Percentiles rank a stretch among this genome's conserved stretches.
Conservation (phyloP, 768 basidiomycete species). For the Pleurotus pulmonarius region DNA sequence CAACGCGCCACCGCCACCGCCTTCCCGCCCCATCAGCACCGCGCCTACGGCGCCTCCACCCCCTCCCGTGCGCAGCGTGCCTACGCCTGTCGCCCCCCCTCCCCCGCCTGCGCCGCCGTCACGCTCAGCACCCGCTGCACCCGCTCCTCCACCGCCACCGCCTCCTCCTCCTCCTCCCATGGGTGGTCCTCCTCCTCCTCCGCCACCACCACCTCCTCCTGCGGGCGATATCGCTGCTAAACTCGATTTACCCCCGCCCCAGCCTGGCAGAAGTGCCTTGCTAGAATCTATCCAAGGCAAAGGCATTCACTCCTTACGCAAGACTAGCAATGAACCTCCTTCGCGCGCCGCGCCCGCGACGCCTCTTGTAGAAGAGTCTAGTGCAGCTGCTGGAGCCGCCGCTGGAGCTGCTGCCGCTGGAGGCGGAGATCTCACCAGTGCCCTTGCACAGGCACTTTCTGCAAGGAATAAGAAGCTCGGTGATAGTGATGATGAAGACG, state of each 20-base stretch:
- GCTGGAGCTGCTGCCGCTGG: constrained; percentile 34
- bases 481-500: constrained; percentile 80
- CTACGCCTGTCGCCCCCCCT: constrained; percentile 25
- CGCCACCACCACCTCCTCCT: constrained; percentile 32
- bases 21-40: constrained; percentile 30
- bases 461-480: constrained; percentile 85
- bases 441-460: constrained; percentile 78
- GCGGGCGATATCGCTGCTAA: constrained; percentile 20
- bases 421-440: constrained; percentile 76
- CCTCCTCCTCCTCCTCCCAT: constrained; percentile 37
- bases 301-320: constrained; percentile 67
- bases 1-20: constrained; percentile 24
- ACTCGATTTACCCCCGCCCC: constrained; percentile 42
- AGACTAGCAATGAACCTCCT: constrained; percentile 42
- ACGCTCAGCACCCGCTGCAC: constrained; percentile 39
- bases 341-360: constrained; percentile 29
- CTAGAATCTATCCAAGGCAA: constrained; percentile 82
- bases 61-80: constrained; percentile 18
- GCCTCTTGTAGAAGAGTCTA: constrained; percentile 26
- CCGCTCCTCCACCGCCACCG: constrained; percentile 41
- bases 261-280: constrained; percentile 61
- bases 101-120: constrained; percentile 34
- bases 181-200: constrained; percentile 28
- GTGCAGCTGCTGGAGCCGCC: constrained; percentile 29
- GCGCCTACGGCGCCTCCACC: constrained; percentile 38